These are phyloP conservation scores for Metahyphopichia silvanorum DNA, from an alignment of 805 yeast species.

Conservation along the genomic window DNA sequence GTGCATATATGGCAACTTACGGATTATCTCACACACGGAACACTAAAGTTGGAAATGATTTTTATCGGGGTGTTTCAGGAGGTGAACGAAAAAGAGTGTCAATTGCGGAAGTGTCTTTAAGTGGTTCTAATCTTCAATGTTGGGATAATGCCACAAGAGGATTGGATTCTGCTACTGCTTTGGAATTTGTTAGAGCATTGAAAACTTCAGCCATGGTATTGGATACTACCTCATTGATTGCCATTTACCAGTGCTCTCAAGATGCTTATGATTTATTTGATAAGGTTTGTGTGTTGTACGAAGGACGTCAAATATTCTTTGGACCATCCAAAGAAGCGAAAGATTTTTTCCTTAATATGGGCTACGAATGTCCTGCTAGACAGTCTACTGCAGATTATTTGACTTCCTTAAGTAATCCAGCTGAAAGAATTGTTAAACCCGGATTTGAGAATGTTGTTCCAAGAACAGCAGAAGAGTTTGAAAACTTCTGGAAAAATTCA, in stretches of 20 bases:
- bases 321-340: constrained; percentile 55
- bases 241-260: constrained; percentile 69
- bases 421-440: constrained; percentile 31
- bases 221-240: constrained; percentile 57
- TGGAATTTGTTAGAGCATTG: constrained; percentile 59
- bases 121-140: constrained; percentile 52
- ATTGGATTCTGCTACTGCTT: constrained; percentile 66
- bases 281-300: constrained; percentile 56
- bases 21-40: constrained; percentile 59
- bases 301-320: constrained; percentile 59
- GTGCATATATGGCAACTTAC: constrained; percentile 51
- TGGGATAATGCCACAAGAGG: constrained; percentile 75
- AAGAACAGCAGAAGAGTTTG: constrained; percentile 22
- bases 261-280: constrained; percentile 60
- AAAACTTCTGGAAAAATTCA: constrained; percentile 27
- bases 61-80: constrained; percentile 68
- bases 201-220: constrained; percentile 57
- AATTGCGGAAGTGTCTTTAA: constrained; percentile 59
- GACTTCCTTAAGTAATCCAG: constrained; percentile 29
- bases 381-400: constrained; percentile 35
- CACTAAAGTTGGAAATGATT: constrained; percentile 66
- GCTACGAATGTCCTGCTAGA: constrained; percentile 39
- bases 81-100: constrained; percentile 74
- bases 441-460: constrained; percentile 30
- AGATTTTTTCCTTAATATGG: constrained; percentile 31